These are phyloP conservation scores for Cystobasidium sp. DNA, from an alignment of 1,284 basidiomycete species.

Conservation along the genomic window DNA sequence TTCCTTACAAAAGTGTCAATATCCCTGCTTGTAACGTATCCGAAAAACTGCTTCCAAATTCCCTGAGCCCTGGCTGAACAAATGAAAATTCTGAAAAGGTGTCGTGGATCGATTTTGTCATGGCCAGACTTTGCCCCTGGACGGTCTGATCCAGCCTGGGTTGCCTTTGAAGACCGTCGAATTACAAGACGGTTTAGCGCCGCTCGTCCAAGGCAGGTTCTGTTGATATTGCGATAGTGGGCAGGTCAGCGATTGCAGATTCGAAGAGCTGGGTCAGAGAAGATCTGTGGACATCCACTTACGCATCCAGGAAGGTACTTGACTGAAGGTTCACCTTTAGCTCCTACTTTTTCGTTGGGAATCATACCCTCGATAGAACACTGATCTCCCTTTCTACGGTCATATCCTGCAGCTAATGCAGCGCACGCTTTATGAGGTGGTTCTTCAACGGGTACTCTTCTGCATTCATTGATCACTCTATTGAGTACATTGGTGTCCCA, in stretches of 20 bases:
- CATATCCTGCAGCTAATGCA: background rate
- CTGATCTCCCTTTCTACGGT: conserved; percentile 6
- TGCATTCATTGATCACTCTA: conserved; percentile 19
- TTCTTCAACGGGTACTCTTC: conserved; percentile 32
- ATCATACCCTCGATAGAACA: conserved; percentile 25
- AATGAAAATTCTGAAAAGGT: no score
- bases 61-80: no score
- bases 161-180: conserved; percentile 16
- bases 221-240: background rate
- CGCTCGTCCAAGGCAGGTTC: conserved; percentile 30
- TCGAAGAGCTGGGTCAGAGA: background rate
- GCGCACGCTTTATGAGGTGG: conserved; percentile 32
- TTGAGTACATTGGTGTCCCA: conserved; percentile 29
- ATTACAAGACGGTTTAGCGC: conserved; percentile 21
- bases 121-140: conserved; percentile 14
- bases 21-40: no score
- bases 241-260: background rate
- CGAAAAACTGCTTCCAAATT: no score
- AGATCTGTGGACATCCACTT: background rate
- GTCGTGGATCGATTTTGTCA: background rate
- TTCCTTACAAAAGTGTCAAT: no score
- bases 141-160: conserved; percentile 6
- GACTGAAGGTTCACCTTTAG: background rate
- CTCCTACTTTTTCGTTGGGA: conserved; percentile 32
- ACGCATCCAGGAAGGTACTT: conserved; percentile 33